A percentile compares a stretch with the other conserved stretches of the same genome.
Conservation (phyloP, 768 basidiomycete species). For the Boletus eberwhitei region DNA sequence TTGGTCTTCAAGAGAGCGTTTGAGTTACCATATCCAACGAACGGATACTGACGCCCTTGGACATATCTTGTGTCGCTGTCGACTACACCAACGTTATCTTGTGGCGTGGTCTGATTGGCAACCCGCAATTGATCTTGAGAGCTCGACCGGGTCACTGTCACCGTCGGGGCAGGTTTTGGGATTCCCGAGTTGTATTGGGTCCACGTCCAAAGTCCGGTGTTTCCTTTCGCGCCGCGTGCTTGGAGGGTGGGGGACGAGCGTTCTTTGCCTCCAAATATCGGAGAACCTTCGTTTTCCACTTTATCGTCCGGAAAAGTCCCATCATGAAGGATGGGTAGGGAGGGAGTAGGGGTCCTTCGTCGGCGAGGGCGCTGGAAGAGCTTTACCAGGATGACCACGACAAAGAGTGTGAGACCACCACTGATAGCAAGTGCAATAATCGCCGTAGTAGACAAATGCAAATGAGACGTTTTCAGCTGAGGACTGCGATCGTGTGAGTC, state of each 20-base stretch:
- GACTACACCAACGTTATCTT: slow-evolving; percentile 4
- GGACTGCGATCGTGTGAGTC: slow-evolving; percentile 4
- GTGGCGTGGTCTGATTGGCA: slow-evolving; percentile 7
- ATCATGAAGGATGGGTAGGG: slow-evolving; percentile 69
- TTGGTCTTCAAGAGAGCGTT: slow-evolving; percentile 22
- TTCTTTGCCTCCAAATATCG: slow-evolving; percentile 77
- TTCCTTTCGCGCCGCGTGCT: slow-evolving; percentile 34
- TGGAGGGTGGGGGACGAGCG: slow-evolving; percentile 38
- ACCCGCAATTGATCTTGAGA: slow-evolving; percentile 13
- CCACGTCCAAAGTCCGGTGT: slow-evolving; percentile 53
- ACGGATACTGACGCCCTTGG: slow-evolving; percentile 19
- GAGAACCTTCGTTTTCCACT: slow-evolving; percentile 55
- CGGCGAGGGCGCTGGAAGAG: slow-evolving; percentile 48
- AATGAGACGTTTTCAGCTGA: slow-evolving; percentile 25
- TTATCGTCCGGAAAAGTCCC: slow-evolving; percentile 45
- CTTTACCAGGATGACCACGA: slow-evolving; percentile 45
- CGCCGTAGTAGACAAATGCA: slow-evolving; percentile 47
- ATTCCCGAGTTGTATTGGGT: slow-evolving; percentile 48
- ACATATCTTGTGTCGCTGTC: slow-evolving; percentile 11
- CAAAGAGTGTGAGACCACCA: slow-evolving; percentile 45
- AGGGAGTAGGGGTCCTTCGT: slow-evolving; percentile 61
- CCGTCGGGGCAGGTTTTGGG: slow-evolving; percentile 25
- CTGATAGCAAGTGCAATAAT: slow-evolving; percentile 56
- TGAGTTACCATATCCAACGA: slow-evolving; percentile 26
- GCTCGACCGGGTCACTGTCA: slow-evolving; percentile 24